Evolutionary conservation across 169 alveolate genomes (phyloP), one percentile per base, ranked within the genome.

Genomic region (Plasmodium coatneyi): DNA sequence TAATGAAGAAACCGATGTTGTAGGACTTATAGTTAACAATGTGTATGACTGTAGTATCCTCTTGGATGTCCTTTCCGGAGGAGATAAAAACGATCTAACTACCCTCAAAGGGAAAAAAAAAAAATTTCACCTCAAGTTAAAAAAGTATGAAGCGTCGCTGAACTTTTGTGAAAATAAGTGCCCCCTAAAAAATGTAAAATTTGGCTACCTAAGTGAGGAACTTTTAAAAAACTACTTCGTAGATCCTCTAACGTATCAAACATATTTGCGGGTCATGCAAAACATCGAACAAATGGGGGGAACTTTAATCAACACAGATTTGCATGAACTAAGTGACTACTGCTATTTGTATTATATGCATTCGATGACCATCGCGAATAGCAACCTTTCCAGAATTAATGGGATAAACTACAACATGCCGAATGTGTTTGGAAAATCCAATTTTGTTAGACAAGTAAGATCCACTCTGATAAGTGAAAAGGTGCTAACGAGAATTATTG

Each of bases 1-100:
- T 76, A 86, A 86, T 86, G 93, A 86, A 76, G 93, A 86, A 74
- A 86, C 93, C 0, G 93, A 86, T 86, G 93, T 86, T 12, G 93
- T 86, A n/a, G 93, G 93, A 10, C 43, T 86, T 3, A 86, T 86
- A n/a, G 80, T 46, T 49, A 86, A 86, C 41, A 86, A 86, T 74
- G 79, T 86, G 16, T 86, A 74, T 49, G 93, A 86, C 43, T 86
- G 93, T 52, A 86, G 93, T 66, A 34, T 86, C 54, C 70, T 86
- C 39, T 86, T 86, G 19, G 93, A 86, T 76, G 84, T 25, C 9
- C 80, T 86, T 56, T 74, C 81, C 43, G 93, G 93, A 32, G 36
- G 41, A 10, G 93, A 86, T 34, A 78, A 86, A 16, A 74, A 78
- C 14, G 93, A 86, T 74, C 54, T 86, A 34, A 86, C 84, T 19